Evolutionary conservation across 192 early-diverging fungal species (phyloP).

Genomic region (Hyaloraphidium curvatum): DNA sequence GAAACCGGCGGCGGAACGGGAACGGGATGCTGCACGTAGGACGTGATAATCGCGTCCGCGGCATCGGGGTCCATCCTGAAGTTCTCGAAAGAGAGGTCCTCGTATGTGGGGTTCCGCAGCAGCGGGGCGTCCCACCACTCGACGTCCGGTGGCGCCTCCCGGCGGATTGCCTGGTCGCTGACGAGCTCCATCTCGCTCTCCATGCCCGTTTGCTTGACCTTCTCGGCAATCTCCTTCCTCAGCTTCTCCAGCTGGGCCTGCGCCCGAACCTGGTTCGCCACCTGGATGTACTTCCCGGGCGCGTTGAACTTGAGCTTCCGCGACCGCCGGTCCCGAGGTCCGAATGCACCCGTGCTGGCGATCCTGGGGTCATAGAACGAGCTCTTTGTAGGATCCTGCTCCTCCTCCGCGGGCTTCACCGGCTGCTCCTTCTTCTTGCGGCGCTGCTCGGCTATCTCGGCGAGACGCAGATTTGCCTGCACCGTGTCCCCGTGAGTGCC

Average conservation of each 20-base stretch:
- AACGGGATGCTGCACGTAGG: conserved; percentile 70
- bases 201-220: conserved; percentile 52
- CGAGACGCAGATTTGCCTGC: conserved; percentile 5
- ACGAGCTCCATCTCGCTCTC: conserved; percentile 50
- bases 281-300: conserved; percentile 59
- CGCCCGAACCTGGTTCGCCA: conserved; percentile 63
- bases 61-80: conserved; percentile 15
- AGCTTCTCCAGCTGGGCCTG: conserved; percentile 51
- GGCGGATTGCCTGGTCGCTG: conserved; percentile 42
- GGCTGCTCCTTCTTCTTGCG: conserved; percentile 20
- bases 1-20: conserved; percentile 61
- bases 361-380: conserved; percentile 71
- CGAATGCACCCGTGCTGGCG: conserved; percentile 12
- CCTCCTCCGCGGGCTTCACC: conserved; percentile 22
- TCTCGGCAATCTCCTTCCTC: conserved; percentile 50
- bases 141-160: conserved; percentile 45
- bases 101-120: conserved; percentile 45
- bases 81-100: conserved; percentile 18
- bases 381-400: conserved; percentile 54
- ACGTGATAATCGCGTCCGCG: conserved; percentile 36
- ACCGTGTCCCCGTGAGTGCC: background rate
- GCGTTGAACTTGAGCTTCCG: conserved; percentile 57
- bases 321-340: conserved; percentile 18
- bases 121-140: conserved; percentile 98
- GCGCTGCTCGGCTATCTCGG: conserved; percentile 1